Base-by-base conservation (phyloP, 1,284 basidiomycete species). In the Macrocystidia cucumis region DNA sequence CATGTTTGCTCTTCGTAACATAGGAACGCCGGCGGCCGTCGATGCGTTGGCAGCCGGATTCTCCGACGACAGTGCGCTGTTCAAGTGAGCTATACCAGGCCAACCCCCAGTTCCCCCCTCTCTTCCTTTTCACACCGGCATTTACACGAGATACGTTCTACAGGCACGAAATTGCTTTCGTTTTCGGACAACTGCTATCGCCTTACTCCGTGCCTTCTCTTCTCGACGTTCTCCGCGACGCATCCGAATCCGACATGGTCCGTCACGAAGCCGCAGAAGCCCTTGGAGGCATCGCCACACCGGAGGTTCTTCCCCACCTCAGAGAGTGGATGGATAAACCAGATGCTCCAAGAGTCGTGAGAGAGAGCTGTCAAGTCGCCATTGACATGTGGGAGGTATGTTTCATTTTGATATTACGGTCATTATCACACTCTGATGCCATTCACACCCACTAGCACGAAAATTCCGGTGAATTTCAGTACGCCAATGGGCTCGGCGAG, bases 251-350 rank as follows among this genome's bases (percentile, higher is more conserved):
- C 31, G 91, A 96, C 40, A 98, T 99, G 96, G 96, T 99, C 3
- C 78, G 96, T 16, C 96, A 99, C 52, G 96, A 99, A 62, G 96
- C 95, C 13, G 96, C 96, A 4, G 96, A 99, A 60, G 96, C 96
- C 2, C 74, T 98, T 0, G 96, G 96, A 13, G 91, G 93, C 3
- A 97, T 99, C 35, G 91, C 87, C 1, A 91, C 89, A 2, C 89
- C 91, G 1, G 91, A 87, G 38, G 92, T 97, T 5, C 67, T 98
- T 16, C 81, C 84, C 2, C 74, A 91, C 43, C 67, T 98, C 19
- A 78, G 82, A 45, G 85, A 91, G 52, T 98, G 91, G 83, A 82
- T 89, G 59, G 62, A 64, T 19, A 72, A 81, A 43, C 64, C 72
- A 35, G 83, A 90, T 46, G 80, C 89, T 4, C 95, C 95, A 0